Percentiles rank a stretch among this genome's conserved stretches.
These are phyloP conservation scores for Ustilago tritici DNA, from an alignment of 1,284 basidiomycete species.

Conservation along the genomic window DNA sequence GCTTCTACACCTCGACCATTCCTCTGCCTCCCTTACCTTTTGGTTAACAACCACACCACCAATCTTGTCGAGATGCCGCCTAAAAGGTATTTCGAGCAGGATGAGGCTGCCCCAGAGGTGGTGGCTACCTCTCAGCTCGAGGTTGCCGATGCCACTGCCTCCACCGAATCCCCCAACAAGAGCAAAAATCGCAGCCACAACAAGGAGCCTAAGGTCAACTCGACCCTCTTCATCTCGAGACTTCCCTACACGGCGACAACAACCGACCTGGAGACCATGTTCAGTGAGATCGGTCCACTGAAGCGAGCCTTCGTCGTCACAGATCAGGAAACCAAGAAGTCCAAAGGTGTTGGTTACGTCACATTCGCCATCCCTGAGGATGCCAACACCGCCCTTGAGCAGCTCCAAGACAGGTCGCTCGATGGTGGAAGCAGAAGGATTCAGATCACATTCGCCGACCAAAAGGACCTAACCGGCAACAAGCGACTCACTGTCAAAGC, in stretches of 20 bases:
- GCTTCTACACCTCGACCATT: not conserved
- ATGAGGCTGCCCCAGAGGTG: conserved; percentile 24
- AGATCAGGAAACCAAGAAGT: conserved; percentile 80
- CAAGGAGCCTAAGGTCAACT: conserved; percentile 24
- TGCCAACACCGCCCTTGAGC: conserved; percentile 72
- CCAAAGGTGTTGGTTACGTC: conserved; percentile 98
- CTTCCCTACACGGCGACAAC: conserved; percentile 90
- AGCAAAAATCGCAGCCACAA: not conserved
- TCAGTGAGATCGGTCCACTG: conserved; percentile 94
- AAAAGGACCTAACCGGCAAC: conserved; percentile 46
- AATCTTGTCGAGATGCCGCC: conserved; percentile 41
- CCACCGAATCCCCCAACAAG: conserved; percentile 15
- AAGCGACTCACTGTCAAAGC: conserved; percentile 33
- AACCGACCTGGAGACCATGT: conserved; percentile 88
- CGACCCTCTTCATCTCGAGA: conserved; percentile 71
- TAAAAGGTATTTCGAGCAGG: conserved; percentile 58
- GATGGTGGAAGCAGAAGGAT: conserved; percentile 63
- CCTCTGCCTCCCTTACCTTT: conserved; percentile 5
- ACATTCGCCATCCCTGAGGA: conserved; percentile 91
- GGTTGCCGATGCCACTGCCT: not conserved
- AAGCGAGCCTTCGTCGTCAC: conserved; percentile 93
- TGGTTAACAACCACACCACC: not conserved
- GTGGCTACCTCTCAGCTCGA: conserved; percentile 19
- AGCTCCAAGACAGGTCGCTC: conserved; percentile 65
- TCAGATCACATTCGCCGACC: conserved; percentile 61